Evolutionary conservation across 1,284 basidiomycete genomes (phyloP), one percentile per base, ranked within the genome.

Genomic region (Ceratobasidium sp.): DNA sequence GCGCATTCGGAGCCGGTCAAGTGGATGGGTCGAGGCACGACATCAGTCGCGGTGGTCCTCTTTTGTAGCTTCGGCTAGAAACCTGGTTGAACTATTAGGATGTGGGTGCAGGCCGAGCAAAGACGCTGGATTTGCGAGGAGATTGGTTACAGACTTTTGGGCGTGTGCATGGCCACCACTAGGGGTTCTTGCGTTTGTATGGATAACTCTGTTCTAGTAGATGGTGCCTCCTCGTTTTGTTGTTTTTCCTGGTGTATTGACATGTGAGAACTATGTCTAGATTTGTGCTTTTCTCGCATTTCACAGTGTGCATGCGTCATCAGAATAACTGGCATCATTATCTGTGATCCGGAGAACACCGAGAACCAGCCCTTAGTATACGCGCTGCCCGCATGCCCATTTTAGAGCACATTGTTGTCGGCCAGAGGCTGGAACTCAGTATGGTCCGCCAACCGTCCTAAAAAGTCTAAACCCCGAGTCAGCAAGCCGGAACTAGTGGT

Each of bases 151-250:
- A 35, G 77, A 78, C 58, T 60, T 78, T 31, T 42, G 26, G 37
- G 60, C 68, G 26, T 73, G 67, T 23, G 77, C 77, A 26, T 78
- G 77, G 77, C 77, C 77, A 37, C 75, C 77, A 26, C 37, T 76
- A 31, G 45, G 65, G 35, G 67, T 76, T 31, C 60, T 76, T 28
- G 37, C 65, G 53, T 42, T 78, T 51, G 61, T 78, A 13, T 78
- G 77, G 77, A 54, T 64, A 45, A 45, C 60, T 15, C 37, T 76
- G 53, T 71, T 78, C 47, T 78, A 67, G 63, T 78, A 71, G 73
- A 35, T 31, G 10, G 20, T 4, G 33, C 37, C 6, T 56, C 17
- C 31, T 51, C 31, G 26, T 3, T 61, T 61, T 61, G 47, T 35
- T 61, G 56, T 63, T 61, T 45, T 37, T 71, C 68, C 51, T 66